These are phyloP conservation scores for Leishmania turanica DNA, from an alignment of 208 protist genomes.

Conservation along the genomic window DNA sequence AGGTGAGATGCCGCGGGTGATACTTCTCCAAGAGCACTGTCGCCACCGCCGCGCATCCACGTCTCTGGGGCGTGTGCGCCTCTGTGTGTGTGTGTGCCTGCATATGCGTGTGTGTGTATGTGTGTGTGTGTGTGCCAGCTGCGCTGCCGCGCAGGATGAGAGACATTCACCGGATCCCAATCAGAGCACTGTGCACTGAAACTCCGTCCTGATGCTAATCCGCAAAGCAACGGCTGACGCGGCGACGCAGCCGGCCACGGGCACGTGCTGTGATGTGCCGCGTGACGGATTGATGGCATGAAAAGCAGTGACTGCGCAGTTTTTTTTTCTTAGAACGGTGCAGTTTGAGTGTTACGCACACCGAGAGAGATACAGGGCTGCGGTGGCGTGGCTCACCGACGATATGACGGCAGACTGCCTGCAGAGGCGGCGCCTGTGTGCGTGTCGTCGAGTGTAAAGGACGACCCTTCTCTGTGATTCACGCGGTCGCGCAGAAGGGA, in stretches of 20 bases:
- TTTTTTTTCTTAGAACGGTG: too few species aligned
- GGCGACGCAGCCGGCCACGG: neutral
- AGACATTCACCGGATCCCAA: slow-evolving; percentile 38
- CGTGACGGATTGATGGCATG: neutral
- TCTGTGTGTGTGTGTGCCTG: too few species aligned
- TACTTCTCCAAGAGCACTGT: slow-evolving; percentile 12
- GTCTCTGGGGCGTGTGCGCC: neutral
- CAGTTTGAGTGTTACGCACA: too few species aligned
- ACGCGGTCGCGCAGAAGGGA: too few species aligned
- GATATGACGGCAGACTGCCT: too few species aligned
- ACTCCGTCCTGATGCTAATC: slow-evolving; percentile 32
- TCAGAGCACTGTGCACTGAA: slow-evolving; percentile 44
- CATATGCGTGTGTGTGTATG: neutral
- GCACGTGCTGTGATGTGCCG: neutral
- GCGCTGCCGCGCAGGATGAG: slow-evolving; percentile 23
- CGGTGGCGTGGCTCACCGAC: too few species aligned
- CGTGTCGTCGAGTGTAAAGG: too few species aligned
- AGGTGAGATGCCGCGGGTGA: slow-evolving; percentile 8
- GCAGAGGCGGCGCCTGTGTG: too few species aligned
- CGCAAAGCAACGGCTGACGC: slow-evolving; percentile 24
- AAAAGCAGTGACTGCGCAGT: too few species aligned
- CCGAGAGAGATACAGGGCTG: too few species aligned
- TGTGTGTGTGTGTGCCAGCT: neutral
- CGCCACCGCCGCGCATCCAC: neutral
- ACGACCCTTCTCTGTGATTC: too few species aligned